A percentile compares a stretch with the other conserved stretches of the same genome.
Evolutionary conservation across 352 stramenopile genomes (phyloP).

Genomic region (Pythium chondricola): DNA sequence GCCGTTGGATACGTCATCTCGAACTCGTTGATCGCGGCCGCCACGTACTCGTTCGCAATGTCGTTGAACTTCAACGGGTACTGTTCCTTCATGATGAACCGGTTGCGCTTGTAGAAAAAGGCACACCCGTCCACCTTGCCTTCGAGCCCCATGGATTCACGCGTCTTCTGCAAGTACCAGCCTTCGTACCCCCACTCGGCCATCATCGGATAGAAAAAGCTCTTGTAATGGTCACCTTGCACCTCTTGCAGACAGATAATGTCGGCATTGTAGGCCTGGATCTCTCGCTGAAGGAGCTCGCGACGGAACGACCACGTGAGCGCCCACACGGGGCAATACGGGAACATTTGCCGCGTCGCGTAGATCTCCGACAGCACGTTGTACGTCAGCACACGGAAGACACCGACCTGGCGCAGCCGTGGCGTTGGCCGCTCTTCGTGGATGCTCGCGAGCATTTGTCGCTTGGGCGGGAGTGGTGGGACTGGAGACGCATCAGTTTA

Average conservation of each 20-base stretch:
- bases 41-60: constrained; percentile 67
- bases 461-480: constrained; percentile 59
- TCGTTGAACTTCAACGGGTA: constrained; percentile 98
- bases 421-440: constrained; percentile 69
- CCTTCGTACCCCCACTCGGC: constrained; percentile 94
- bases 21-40: constrained; percentile 63
- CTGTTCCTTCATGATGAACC: constrained; percentile 85
- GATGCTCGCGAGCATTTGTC: constrained; percentile 79
- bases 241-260: constrained; percentile 98
- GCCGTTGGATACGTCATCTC: constrained; percentile 69
- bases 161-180: constrained; percentile 98
- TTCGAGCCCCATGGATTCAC: constrained; percentile 95
- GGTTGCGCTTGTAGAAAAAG: constrained; percentile 95
- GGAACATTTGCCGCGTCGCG: constrained; percentile 91
- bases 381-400: constrained; percentile 86
- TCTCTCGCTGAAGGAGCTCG: constrained; percentile 85
- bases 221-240: constrained; percentile 98
- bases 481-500: no score
- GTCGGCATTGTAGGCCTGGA: constrained; percentile 91
- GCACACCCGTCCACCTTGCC: constrained; percentile 98
- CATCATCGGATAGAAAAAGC: constrained; percentile 94
- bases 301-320: constrained; percentile 96
- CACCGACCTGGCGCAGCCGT: constrained; percentile 68
- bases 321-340: constrained; percentile 96
- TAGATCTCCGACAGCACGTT: constrained; percentile 92